These are phyloP conservation scores for Rhazya stricta DNA, from an alignment of 257 asterid species.

Conservation along the genomic window DNA sequence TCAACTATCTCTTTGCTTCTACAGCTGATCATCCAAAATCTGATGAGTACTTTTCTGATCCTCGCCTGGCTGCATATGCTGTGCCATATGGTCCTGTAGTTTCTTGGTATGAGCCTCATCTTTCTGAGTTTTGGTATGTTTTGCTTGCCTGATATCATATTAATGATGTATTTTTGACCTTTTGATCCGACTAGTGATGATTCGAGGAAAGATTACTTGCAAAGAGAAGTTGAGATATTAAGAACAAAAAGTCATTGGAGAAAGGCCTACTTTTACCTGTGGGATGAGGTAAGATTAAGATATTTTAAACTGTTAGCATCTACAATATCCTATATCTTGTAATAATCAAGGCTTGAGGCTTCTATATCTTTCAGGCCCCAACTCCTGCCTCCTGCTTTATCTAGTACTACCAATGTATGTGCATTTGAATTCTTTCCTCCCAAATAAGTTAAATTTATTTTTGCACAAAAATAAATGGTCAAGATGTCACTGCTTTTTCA, in stretches of 20 bases:
- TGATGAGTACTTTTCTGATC: conserved; percentile 89
- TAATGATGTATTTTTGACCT: conserved; percentile 36
- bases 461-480: no score
- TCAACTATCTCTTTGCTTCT: conserved; percentile 17
- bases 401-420: background rate
- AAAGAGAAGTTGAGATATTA: conserved; percentile 76
- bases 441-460: no score
- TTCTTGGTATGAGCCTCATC: conserved; percentile 47
- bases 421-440: background rate
- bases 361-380: background rate
- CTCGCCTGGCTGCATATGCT: conserved; percentile 97
- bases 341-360: conserved; percentile 3
- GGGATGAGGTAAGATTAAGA: conserved; percentile 87
- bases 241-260: conserved; percentile 81
- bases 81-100: conserved; percentile 80
- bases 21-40: conserved; percentile 97
- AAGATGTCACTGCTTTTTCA: background rate
- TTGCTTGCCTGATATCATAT: conserved; percentile 20
- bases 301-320: conserved; percentile 13
- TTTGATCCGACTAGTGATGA: conserved; percentile 60
- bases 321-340: conserved; percentile 17
- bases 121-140: conserved; percentile 15
- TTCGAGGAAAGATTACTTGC: conserved; percentile 68
- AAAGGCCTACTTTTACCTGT: conserved; percentile 94
- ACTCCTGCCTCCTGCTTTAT: background rate